phyloP scores from a whole-genome alignment of 23 red algal genomes.

The Gracilaria domingensis region DNA sequence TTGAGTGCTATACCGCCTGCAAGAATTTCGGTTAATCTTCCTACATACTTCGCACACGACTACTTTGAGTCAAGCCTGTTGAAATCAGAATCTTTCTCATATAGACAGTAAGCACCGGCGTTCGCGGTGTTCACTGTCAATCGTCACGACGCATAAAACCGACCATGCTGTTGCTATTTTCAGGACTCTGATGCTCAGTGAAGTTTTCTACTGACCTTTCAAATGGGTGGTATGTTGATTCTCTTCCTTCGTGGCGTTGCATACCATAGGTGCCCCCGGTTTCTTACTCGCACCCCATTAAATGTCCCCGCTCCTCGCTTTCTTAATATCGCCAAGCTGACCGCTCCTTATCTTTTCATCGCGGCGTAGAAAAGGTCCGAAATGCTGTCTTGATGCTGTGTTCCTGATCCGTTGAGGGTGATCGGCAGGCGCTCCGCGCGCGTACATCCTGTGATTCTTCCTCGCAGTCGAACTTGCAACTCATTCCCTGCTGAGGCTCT shows the following conservation, averaged over 20 bases:
- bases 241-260: neutral
- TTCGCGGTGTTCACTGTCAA: neutral
- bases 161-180: neutral
- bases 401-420: neutral
- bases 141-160: neutral
- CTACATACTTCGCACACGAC: neutral
- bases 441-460: neutral
- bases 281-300: neutral
- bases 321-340: neutral
- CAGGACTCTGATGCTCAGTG: neutral
- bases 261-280: neutral
- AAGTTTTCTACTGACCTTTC: neutral
- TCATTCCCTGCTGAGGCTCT: slow-evolving; percentile 6
- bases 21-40: neutral
- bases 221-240: neutral
- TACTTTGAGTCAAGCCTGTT: neutral
- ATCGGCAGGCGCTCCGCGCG: neutral
- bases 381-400: neutral
- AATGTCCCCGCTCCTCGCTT: neutral
- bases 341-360: neutral
- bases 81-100: neutral
- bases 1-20: neutral
- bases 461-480: neutral
- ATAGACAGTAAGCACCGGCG: neutral
- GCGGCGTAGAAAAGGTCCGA: neutral